phyloP scores from a whole-genome alignment of 768 basidiomycete genomes.

The Amanita phalloides region DNA sequence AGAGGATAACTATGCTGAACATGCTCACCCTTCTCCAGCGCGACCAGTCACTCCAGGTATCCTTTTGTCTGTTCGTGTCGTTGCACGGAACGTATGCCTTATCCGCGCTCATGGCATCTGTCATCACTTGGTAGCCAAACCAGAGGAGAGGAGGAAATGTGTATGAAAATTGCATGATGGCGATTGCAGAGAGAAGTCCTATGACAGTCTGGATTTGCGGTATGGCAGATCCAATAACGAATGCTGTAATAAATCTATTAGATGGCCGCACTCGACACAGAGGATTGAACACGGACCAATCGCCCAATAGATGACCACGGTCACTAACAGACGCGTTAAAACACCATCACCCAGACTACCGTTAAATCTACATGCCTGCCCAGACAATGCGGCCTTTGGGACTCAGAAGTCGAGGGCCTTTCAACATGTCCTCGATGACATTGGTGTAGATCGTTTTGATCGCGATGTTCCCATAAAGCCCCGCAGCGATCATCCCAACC shows the following conservation, averaged over 20 bases:
- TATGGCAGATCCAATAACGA: slow-evolving; percentile 46
- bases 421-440: slow-evolving; percentile 36
- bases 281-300: slow-evolving; percentile 39
- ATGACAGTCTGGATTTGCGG: slow-evolving; percentile 47
- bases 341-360: background rate
- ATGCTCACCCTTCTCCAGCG: slow-evolving; percentile 26
- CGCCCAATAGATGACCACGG: slow-evolving; percentile 29
- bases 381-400: slow-evolving; percentile 31
- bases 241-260: slow-evolving; percentile 28
- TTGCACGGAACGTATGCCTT: slow-evolving; percentile 16
- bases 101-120: slow-evolving; percentile 29
- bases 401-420: slow-evolving; percentile 39
- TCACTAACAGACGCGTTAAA: slow-evolving; percentile 12
- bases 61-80: slow-evolving; percentile 19
- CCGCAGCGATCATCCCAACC: slow-evolving; percentile 48
- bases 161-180: slow-evolving; percentile 53
- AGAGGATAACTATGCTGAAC: no score
- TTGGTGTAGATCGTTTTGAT: slow-evolving; percentile 48
- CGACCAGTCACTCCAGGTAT: slow-evolving; percentile 29
- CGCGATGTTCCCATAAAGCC: slow-evolving; percentile 55
- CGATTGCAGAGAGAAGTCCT: slow-evolving; percentile 45
- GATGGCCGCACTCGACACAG: slow-evolving; percentile 46
- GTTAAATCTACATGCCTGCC: slow-evolving; percentile 20
- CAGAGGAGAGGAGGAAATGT: slow-evolving; percentile 37
- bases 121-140: slow-evolving; percentile 26